A percentile compares a stretch with the other conserved stretches of the same genome.
These are phyloP conservation scores for Rhizopogon rudus DNA, from an alignment of 768 basidiomycete species.

Conservation along the genomic window DNA sequence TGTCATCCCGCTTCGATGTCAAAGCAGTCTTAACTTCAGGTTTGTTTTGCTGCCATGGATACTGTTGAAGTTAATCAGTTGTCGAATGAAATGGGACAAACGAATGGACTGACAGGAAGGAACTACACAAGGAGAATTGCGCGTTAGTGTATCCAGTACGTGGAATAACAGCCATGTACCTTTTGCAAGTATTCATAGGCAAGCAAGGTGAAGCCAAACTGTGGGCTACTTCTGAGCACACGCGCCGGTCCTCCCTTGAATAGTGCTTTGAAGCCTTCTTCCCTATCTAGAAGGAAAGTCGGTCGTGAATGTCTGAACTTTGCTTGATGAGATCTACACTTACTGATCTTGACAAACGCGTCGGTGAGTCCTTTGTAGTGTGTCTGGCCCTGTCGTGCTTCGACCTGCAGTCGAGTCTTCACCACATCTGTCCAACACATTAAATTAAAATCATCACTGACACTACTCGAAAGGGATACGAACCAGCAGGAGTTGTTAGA, in stretches of 20 bases:
- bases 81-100: not conserved
- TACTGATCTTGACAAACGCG: constrained; percentile 88
- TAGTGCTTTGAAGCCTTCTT: constrained; percentile 85
- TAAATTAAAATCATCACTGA: constrained; percentile 10
- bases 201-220: constrained; percentile 92
- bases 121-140: constrained; percentile 16
- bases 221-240: constrained; percentile 81
- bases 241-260: constrained; percentile 93
- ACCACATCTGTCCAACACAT: constrained; percentile 68
- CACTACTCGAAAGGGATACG: constrained; percentile 14
- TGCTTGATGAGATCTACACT: constrained; percentile 25
- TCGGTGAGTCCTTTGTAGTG: constrained; percentile 87
- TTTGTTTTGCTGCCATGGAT: constrained; percentile 73
- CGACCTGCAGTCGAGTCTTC: constrained; percentile 94
- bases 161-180: constrained; percentile 30
- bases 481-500: constrained; percentile 86
- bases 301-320: constrained; percentile 2
- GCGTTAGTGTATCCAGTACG: not conserved
- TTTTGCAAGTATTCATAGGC: constrained; percentile 72
- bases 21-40: constrained; percentile 65
- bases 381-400: constrained; percentile 87
- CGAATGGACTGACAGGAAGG: constrained; percentile 23
- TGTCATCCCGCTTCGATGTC: constrained; percentile 68
- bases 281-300: constrained; percentile 50
- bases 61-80: constrained; percentile 38